Evolutionary conservation across 805 yeast species (phyloP).

Genomic region (Nakazawaea laoshanensis): DNA sequence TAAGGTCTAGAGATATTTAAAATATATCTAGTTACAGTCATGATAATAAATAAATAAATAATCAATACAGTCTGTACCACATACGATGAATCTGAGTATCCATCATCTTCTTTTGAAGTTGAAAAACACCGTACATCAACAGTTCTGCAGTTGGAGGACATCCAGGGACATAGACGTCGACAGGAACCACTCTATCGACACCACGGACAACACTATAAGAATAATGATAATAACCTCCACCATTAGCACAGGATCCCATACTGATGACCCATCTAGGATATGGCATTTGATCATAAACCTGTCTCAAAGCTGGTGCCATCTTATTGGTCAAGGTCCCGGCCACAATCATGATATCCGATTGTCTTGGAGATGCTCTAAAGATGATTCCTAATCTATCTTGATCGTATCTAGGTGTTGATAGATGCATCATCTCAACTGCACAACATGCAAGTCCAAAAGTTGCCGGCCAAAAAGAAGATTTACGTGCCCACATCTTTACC

Average conservation of each 20-base stretch:
- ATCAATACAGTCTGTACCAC: constrained; percentile 61
- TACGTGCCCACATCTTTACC: constrained; percentile 85
- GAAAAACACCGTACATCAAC: constrained; percentile 83
- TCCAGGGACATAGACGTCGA: constrained; percentile 86
- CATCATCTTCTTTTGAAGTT: constrained; percentile 85
- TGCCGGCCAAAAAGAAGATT: constrained; percentile 89
- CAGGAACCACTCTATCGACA: constrained; percentile 83
- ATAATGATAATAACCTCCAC: constrained; percentile 89
- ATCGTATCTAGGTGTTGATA: constrained; percentile 84
- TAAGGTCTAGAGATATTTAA: too few relatives aligned
- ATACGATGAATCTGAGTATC: constrained; percentile 70
- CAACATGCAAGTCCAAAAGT: constrained; percentile 90
- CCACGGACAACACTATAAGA: constrained; percentile 86
- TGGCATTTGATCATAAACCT: constrained; percentile 91
- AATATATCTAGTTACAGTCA: too few relatives aligned
- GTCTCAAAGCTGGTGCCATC: constrained; percentile 91
- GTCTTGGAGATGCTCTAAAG: constrained; percentile 92
- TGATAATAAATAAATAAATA: neutral
- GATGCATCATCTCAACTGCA: constrained; percentile 95
- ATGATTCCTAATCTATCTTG: constrained; percentile 89
- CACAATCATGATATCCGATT: constrained; percentile 85
- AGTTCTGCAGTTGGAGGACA: constrained; percentile 93
- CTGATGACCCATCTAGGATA: constrained; percentile 92
- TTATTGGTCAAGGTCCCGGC: constrained; percentile 88
- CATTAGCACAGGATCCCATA: constrained; percentile 92